phyloP scores from a whole-genome alignment of 495 filamentous ascomycete genomes.

The Staphylotrichum tortipilum region DNA sequence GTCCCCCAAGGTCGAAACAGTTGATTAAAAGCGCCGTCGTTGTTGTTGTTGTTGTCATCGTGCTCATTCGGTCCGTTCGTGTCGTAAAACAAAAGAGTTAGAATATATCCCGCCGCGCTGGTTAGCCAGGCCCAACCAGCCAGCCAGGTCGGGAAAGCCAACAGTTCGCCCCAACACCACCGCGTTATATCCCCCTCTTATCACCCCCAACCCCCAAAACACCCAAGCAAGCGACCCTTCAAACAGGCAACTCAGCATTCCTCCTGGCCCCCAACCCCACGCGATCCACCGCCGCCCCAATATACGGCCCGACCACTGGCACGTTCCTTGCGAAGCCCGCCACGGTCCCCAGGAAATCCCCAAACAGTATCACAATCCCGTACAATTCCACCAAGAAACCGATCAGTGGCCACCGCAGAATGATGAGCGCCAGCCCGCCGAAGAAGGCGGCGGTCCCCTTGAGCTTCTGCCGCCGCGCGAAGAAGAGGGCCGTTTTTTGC shows the following conservation, averaged over 20 bases:
- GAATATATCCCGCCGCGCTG: too few relatives aligned
- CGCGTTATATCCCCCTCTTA: not conserved
- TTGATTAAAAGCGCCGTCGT: too few relatives aligned
- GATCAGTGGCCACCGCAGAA: conserved; percentile 77
- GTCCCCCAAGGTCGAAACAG: too few relatives aligned
- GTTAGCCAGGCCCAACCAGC: too few relatives aligned
- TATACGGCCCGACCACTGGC: conserved; percentile 77
- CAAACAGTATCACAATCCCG: conserved; percentile 87
- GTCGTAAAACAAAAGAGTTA: too few relatives aligned
- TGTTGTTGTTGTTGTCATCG: too few relatives aligned
- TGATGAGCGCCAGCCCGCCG: conserved; percentile 73
- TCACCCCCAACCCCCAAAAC: too few relatives aligned
- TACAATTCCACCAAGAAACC: conserved; percentile 89
- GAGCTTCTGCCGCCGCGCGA: conserved; percentile 83
- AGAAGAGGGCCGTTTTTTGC: conserved; percentile 83
- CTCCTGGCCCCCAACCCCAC: conserved; percentile 50
- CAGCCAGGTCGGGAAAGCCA: too few relatives aligned
- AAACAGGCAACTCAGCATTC: conserved; percentile 72
- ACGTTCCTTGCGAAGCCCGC: conserved; percentile 75
- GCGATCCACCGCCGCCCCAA: conserved; percentile 59
- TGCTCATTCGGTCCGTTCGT: too few relatives aligned
- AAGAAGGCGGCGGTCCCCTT: conserved; percentile 87
- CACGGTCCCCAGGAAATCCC: conserved; percentile 91
- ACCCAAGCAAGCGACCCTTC: conserved; percentile 7
- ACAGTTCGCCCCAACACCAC: not conserved